Percentiles rank a stretch among this genome's conserved stretches.
Conservation (phyloP, 768 basidiomycete genomes). For the Lactifluus hygrophoroides region DNA sequence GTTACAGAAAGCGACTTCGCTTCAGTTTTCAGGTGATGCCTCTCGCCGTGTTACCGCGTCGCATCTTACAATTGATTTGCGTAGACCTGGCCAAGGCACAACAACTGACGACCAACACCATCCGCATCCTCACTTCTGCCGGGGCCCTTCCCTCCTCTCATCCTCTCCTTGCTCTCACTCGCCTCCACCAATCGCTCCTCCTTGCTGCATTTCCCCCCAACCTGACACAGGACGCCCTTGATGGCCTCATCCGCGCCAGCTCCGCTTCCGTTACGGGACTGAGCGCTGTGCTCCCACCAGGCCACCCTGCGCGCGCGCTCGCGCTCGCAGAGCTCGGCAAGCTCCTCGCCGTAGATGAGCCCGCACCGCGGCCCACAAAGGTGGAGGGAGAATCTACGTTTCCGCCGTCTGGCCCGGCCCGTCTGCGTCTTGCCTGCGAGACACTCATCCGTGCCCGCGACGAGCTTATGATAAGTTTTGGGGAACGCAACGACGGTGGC, state of each 20-base stretch:
- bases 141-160: constrained; percentile 59
- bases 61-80: not conserved
- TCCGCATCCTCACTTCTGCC: constrained; percentile 52
- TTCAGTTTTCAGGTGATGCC: constrained; percentile 49
- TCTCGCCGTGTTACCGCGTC: not conserved
- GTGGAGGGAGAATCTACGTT: constrained; percentile 29
- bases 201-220: constrained; percentile 39
- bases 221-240: constrained; percentile 44
- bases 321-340: constrained; percentile 76
- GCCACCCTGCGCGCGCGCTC: constrained; percentile 73
- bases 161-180: constrained; percentile 66
- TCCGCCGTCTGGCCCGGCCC: constrained; percentile 58
- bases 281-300: constrained; percentile 40
- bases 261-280: constrained; percentile 49
- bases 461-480: constrained; percentile 67
- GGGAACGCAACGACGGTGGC: constrained; percentile 59
- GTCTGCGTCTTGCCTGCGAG: constrained; percentile 57
- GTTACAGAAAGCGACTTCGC: constrained; percentile 55
- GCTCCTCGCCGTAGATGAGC: constrained; percentile 72
- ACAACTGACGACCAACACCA: constrained; percentile 54
- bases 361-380: constrained; percentile 29
- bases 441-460: constrained; percentile 52
- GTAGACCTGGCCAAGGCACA: constrained; percentile 33
- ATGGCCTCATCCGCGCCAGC: constrained; percentile 52
- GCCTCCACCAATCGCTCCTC: constrained; percentile 64